Conservation (phyloP, 2,329 filamentous ascomycete genomes). For the Ceratocystis eucalypticola region DNA sequence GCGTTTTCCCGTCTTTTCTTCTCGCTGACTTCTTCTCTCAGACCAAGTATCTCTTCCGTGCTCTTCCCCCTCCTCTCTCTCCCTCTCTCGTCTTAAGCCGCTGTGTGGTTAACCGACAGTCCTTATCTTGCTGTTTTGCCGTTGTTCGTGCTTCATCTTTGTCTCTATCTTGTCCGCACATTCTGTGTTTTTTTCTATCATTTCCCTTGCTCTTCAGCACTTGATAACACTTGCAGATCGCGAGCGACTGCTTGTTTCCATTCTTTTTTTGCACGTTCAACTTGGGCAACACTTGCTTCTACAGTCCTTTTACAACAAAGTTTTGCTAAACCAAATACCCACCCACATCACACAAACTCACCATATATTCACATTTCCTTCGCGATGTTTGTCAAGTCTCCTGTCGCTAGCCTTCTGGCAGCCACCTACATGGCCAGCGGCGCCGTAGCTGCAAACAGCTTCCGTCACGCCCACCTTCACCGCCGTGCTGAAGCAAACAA, state of each 20-base stretch:
- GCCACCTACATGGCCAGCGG: conserved; percentile 34
- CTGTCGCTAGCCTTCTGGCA: conserved; percentile 29
- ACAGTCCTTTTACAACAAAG: background rate
- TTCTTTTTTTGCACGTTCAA: background rate
- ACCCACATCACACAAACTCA: conserved; percentile 8
- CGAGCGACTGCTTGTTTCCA: conserved; percentile 16
- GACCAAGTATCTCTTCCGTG: background rate
- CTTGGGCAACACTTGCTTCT: background rate
- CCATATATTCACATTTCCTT: conserved; percentile 20
- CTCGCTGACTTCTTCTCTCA: background rate
- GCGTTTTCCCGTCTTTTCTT: background rate
- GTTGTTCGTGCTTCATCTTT: conserved; percentile 19
- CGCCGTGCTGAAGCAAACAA: conserved; percentile 6
- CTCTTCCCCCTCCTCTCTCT: background rate
- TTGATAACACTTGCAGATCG: conserved; percentile 6
- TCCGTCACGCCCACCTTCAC: conserved; percentile 28
- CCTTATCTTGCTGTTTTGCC: conserved; percentile 18
- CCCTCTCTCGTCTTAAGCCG: conserved; percentile 7
- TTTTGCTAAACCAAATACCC: conserved; percentile 12
- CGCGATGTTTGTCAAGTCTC: conserved; percentile 33
- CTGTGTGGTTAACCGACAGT: conserved; percentile 19
- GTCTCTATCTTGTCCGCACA: background rate
- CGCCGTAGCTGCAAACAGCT: conserved; percentile 31
- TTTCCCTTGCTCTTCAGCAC: background rate
- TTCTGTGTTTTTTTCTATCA: conserved; percentile 8